A percentile compares a stretch with the other conserved stretches of the same genome.
Evolutionary conservation across 805 yeast species (phyloP).

Genomic region (Candida broadrunensis): DNA sequence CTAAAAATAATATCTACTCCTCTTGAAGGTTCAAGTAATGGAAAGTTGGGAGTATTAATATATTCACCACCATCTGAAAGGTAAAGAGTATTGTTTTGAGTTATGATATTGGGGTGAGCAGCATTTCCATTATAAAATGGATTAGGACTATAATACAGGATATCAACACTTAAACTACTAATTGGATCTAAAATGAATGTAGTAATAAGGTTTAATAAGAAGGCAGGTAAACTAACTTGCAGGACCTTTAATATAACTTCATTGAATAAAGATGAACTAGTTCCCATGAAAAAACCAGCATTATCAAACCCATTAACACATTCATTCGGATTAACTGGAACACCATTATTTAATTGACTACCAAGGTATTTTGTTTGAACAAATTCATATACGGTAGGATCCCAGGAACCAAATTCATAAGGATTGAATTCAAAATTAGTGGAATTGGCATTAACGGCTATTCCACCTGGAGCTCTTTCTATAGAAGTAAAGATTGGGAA

Average conservation of each 20-base stretch:
- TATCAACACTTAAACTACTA: conserved; percentile 26
- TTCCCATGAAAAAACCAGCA: conserved; percentile 40
- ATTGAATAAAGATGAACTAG: conserved; percentile 38
- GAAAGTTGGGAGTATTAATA: conserved; percentile 33
- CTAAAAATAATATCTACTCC: conserved; percentile 24
- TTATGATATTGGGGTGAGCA: conserved; percentile 13
- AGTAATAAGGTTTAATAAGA: conserved; percentile 20
- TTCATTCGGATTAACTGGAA: conserved; percentile 7
- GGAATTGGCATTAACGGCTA: conserved; percentile 57
- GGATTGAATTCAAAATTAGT: conserved; percentile 48
- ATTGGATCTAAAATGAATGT: conserved; percentile 20
- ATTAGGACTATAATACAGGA: conserved; percentile 70
- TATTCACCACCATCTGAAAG: conserved; percentile 40
- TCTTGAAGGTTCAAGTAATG: conserved; percentile 25
- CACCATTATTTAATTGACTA: conserved; percentile 20
- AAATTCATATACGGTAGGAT: conserved; percentile 28
- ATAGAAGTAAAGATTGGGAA: conserved; percentile 41
- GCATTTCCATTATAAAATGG: conserved; percentile 47
- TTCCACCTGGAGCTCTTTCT: conserved; percentile 61
- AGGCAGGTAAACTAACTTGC: conserved; percentile 16
- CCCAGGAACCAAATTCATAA: conserved; percentile 41
- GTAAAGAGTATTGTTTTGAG: conserved; percentile 19
- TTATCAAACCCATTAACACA: conserved; percentile 34
- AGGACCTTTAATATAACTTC: conserved; percentile 24
- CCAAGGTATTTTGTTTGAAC: conserved; percentile 23